A percentile compares a stretch with the other conserved stretches of the same genome.
phyloP scores from a whole-genome alignment of 352 stramenopile species.

The Phytophthora sansomeana region DNA sequence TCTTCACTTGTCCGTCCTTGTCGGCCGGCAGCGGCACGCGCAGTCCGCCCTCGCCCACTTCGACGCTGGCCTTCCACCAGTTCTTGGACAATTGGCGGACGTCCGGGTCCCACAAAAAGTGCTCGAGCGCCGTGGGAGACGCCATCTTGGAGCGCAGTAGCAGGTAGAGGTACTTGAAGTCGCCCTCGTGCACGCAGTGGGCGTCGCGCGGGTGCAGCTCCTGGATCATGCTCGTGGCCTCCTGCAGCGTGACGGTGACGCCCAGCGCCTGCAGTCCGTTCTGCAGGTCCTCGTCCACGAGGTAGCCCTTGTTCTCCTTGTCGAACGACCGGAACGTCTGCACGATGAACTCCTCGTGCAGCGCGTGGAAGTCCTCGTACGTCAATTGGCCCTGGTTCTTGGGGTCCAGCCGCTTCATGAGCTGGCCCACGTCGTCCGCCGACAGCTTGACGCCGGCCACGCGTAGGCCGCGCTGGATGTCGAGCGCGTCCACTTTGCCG shows the following conservation, averaged over 20 bases:
- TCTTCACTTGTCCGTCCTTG: conserved; percentile 56
- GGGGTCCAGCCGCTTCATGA: conserved; percentile 79
- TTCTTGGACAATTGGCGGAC: conserved; percentile 88
- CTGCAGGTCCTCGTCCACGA: conserved; percentile 75
- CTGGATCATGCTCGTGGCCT: conserved; percentile 83
- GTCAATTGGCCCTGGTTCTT: conserved; percentile 73
- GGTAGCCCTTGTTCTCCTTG: conserved; percentile 67
- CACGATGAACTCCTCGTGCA: conserved; percentile 81
- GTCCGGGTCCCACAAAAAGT: conserved; percentile 82
- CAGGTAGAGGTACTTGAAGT: conserved; percentile 88
- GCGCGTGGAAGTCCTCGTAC: conserved; percentile 77
- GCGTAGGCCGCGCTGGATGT: conserved; percentile 79
- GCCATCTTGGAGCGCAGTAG: conserved; percentile 83
- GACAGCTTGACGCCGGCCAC: conserved; percentile 70
- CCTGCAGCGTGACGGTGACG: conserved; percentile 71
- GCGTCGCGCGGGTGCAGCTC: conserved; percentile 73
- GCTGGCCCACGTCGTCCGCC: conserved; percentile 55
- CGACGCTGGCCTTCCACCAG: conserved; percentile 89
- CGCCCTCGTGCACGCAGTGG: conserved; percentile 71
- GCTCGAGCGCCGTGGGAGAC: conserved; percentile 71
- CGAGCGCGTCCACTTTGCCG: conserved; percentile 71
- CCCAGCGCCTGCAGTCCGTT: conserved; percentile 70
- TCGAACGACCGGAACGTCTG: conserved; percentile 83
- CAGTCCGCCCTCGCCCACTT: conserved; percentile 77
- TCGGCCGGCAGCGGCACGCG: conserved; percentile 62